phyloP scores from a whole-genome alignment of 768 basidiomycete species.

The Polyporus arcularius region DNA sequence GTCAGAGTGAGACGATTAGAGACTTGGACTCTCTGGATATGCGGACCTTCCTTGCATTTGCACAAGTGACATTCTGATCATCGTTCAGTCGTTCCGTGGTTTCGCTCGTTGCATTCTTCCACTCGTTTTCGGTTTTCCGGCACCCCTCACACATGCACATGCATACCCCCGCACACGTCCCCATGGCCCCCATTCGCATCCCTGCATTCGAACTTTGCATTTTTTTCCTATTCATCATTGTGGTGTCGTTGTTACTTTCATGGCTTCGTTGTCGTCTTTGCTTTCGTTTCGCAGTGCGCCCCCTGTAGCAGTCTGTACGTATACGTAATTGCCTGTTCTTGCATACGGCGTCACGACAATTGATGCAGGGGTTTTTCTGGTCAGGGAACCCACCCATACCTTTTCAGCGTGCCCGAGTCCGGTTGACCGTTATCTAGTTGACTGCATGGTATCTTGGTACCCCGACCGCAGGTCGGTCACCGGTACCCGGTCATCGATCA shows the following conservation, averaged over 20 bases:
- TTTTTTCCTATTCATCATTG: not conserved
- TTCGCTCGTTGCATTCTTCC: constrained; percentile 18
- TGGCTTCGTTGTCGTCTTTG: constrained; percentile 16
- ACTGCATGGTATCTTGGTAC: not conserved
- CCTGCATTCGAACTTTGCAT: not conserved
- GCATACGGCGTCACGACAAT: constrained; percentile 13
- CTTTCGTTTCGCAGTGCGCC: constrained; percentile 22
- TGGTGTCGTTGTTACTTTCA: constrained; percentile 8
- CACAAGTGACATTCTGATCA: constrained; percentile 15
- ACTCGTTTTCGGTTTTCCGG: constrained; percentile 5
- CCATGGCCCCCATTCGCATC: constrained; percentile 8
- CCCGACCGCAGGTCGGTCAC: not conserved
- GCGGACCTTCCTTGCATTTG: constrained; percentile 16
- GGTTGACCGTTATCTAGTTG: not conserved
- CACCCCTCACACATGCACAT: not conserved
- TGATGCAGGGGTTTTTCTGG: constrained; percentile 20
- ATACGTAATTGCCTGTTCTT: constrained; percentile 7
- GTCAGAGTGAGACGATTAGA: constrained; percentile 6
- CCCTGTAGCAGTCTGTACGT: constrained; percentile 12
- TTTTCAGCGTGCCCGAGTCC: not conserved
- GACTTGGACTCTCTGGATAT: constrained; percentile 17
- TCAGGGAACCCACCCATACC: constrained; percentile 17
- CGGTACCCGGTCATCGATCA: not conserved
- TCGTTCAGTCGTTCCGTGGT: constrained; percentile 16
- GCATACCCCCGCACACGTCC: not conserved